Evolutionary conservation across 1,139 yeast species (phyloP), one percentile per base, ranked within the genome.

Genomic region (Taiozyma sp.): DNA sequence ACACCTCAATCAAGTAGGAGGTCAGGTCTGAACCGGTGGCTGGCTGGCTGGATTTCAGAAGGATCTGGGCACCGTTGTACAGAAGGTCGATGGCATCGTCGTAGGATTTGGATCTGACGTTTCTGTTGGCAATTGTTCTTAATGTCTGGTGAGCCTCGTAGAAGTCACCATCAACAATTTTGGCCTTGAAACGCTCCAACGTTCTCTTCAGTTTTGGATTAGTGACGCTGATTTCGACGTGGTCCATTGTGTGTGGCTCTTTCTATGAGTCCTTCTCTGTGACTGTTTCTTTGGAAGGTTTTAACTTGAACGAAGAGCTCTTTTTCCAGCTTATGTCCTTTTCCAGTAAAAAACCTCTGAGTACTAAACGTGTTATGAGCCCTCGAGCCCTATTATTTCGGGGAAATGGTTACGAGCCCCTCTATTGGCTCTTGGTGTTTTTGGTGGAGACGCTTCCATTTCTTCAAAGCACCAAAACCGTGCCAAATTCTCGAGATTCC

Each of bases 101-200:
- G 65, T 78, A 88, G 56, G 86, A 82, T 56, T 81, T 80, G 36
- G 84, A 68, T 57, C 89, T 82, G 46, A 87, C 84, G 63, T 88
- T 86, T 64, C 99, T 75, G 58, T 91, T 90, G 45, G 88, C 90
- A 52, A 92, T 86, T 9, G 97, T 90, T 62, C 97, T 75, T 49
- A 92, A 76, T 0, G 96, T 92, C 68, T 92, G 98, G 65, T 92
- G 97, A 0, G 98, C 98, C 66, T 93, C 99, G 65, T 92, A 92
- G 70, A 77, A 90, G 50, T 91, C 87, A 3, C 91, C 91, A 47
- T 78, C 78, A 47, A 79, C 80, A 57, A 92, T 85, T 62, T 87
- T 84, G 46, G 78, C 76, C 62, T 83, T 81, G 70, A 86, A 86
- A 55, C 93, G 71, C 34, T 75, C 81, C 46, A 86, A 69, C 2